phyloP scores from a whole-genome alignment of 2,329 filamentous ascomycete genomes.

The Fusarium mundagurra region DNA sequence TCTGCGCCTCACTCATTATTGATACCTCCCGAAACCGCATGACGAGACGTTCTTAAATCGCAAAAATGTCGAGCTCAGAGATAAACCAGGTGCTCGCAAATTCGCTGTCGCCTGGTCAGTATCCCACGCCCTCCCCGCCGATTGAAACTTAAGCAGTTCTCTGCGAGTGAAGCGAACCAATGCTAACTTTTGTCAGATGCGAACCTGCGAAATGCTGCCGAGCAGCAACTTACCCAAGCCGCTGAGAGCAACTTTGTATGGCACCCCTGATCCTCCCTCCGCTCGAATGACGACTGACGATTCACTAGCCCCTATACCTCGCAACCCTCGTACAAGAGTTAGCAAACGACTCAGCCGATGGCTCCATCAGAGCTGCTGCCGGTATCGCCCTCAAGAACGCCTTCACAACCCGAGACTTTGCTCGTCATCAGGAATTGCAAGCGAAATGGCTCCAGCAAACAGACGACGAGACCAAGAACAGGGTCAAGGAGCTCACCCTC shows the following conservation, averaged over 20 bases:
- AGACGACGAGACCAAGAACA: constrained; percentile 81
- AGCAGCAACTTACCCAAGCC: constrained; percentile 92
- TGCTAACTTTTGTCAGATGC: constrained; percentile 73
- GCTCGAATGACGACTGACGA: constrained; percentile 39
- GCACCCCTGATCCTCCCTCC: constrained; percentile 39
- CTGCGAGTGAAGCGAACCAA: constrained; percentile 15
- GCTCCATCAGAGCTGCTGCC: constrained; percentile 90
- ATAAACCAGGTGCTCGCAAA: constrained; percentile 98
- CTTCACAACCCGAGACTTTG: constrained; percentile 91
- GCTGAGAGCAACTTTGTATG: constrained; percentile 94
- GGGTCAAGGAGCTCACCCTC: constrained; percentile 90
- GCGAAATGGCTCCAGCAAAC: constrained; percentile 90
- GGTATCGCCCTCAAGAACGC: constrained; percentile 98
- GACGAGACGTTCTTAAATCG: constrained; percentile 49
- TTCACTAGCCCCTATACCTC: constrained; percentile 83
- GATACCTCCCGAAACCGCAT: constrained; percentile 48
- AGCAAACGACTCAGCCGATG: constrained; percentile 85
- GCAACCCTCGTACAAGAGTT: constrained; percentile 92
- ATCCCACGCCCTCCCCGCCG: constrained; percentile 25
- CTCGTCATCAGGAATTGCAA: constrained; percentile 89
- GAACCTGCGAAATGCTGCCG: constrained; percentile 86
- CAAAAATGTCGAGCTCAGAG: constrained; percentile 80
- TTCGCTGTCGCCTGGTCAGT: constrained; percentile 92
- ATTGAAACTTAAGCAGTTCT: constrained; percentile 3
- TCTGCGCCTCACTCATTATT: constrained; percentile 32